Evolutionary conservation across 345 rosid genomes (phyloP), one percentile per base, ranked within the genome.

Genomic region (Pistacia atlantica): DNA sequence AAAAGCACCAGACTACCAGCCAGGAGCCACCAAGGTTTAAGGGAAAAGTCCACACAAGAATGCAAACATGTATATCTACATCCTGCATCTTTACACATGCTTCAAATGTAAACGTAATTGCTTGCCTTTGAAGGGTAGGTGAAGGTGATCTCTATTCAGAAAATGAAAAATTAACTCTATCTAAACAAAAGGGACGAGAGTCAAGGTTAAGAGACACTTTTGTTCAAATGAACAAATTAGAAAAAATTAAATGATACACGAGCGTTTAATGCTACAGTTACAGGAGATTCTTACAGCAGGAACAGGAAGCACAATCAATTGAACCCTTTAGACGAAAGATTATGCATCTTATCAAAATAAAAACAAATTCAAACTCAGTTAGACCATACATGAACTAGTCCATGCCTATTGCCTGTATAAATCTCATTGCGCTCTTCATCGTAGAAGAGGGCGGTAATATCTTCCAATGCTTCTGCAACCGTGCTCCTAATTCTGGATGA

Each of bases 391-490:
- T 90, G 96, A 71, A 90, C 88, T 18, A 91, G 83, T 33, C 96
- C 96, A 63, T 79, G 88, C 81, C 88, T 86, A 63, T 90, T 91
- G 52, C 96, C 96, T 0, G 92, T 91, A 66, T 90, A 91, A 9
- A 91, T 91, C 84, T 91, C 93, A 6, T 90, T 91, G 33, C 92
- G 87, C 66, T 91, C 96, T 78, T 91, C 96, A 4, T 91, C 91
- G 0, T 91, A 91, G 85, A 89, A 91, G 69, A 91, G 90, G 0
- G 93, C 92, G 1, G 96, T 91, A 68, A 91, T 91, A 71, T 91
- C 96, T 82, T 91, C 92, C 79, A 91, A 80, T 28, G 96, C 96
- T 67, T 90, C 92, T 6, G 88, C 87, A 6, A 84, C 93, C 1
- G 87, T 83, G 78, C 91, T 89, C 83, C 84, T 87, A 20, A 86